phyloP scores from a whole-genome alignment of 2,329 filamentous ascomycete species.

The Arthrobotrys sinensis region DNA sequence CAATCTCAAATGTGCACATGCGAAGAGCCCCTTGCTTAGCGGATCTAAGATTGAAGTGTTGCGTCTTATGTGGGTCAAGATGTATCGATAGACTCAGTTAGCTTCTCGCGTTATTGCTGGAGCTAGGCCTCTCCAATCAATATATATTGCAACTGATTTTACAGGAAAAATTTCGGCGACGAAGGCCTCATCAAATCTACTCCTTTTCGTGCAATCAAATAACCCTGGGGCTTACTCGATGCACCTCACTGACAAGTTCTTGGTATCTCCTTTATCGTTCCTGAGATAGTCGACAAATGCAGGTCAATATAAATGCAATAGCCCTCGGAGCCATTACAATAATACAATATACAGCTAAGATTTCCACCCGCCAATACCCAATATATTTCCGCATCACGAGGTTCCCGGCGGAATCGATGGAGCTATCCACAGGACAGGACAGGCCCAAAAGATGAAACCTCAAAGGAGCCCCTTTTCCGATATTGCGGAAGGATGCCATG shows the following conservation, averaged over 20 bases:
- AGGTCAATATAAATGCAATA: constrained; percentile 11
- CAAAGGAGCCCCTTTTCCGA: constrained; percentile 27
- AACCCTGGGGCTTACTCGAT: too few relatives aligned
- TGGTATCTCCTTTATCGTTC: too few relatives aligned
- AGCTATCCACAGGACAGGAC: constrained; percentile 8
- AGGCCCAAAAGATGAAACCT: too few relatives aligned
- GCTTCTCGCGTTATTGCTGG: background rate
- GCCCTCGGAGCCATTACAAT: background rate
- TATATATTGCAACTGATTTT: background rate
- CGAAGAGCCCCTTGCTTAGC: constrained; percentile 12
- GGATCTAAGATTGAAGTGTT: constrained; percentile 24
- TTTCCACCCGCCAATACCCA: constrained; percentile 1
- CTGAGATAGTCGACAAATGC: background rate
- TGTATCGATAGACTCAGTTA: constrained; percentile 5
- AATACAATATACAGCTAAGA: constrained; percentile 1
- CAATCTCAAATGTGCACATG: constrained; percentile 6
- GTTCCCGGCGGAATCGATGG: background rate
- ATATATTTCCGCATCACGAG: constrained; percentile 21
- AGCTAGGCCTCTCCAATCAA: background rate
- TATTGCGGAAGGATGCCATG: constrained; percentile 53
- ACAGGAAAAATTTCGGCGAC: background rate
- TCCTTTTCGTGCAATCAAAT: constrained; percentile 18
- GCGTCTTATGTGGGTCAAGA: constrained; percentile 22
- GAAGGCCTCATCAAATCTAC: constrained; percentile 7
- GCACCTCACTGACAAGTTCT: background rate